Conservation (phyloP, 257 asterid genomes). For the Fraxinus quadrangulata region DNA sequence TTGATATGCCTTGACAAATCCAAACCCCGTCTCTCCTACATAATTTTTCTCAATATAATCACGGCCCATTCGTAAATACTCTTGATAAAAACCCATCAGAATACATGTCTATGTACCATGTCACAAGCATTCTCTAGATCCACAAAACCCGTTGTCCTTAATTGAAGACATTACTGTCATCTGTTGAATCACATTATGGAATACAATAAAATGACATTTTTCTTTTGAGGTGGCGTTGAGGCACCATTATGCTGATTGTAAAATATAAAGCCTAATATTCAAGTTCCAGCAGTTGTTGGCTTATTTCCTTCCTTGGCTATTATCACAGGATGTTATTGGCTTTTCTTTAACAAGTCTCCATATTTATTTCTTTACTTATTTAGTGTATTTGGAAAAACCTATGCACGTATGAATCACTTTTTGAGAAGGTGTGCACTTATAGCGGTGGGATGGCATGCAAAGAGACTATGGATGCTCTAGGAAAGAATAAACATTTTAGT, state of each 20-base stretch:
- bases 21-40: not conserved
- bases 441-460: not conserved
- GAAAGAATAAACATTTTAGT: not conserved
- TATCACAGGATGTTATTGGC: too few relatives aligned
- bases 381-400: not conserved
- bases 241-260: too few relatives aligned
- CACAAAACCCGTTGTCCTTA: too few relatives aligned
- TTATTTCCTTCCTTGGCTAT: not conserved
- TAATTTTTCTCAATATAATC: not conserved
- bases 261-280: not conserved
- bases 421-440: not conserved
- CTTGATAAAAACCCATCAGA: too few relatives aligned
- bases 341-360: too few relatives aligned
- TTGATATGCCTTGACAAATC: not conserved
- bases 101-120: too few relatives aligned
- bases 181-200: too few relatives aligned
- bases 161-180: too few relatives aligned
- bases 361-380: too few relatives aligned
- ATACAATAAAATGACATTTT: too few relatives aligned
- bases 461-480: not conserved
- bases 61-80: not conserved
- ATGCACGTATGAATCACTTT: not conserved
- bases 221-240: too few relatives aligned
- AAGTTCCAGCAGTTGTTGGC: not conserved
- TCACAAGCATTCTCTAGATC: too few relatives aligned